Base-by-base conservation (phyloP, 2,329 filamentous ascomycete species). In the Chrysoporthe puriensis region DNA sequence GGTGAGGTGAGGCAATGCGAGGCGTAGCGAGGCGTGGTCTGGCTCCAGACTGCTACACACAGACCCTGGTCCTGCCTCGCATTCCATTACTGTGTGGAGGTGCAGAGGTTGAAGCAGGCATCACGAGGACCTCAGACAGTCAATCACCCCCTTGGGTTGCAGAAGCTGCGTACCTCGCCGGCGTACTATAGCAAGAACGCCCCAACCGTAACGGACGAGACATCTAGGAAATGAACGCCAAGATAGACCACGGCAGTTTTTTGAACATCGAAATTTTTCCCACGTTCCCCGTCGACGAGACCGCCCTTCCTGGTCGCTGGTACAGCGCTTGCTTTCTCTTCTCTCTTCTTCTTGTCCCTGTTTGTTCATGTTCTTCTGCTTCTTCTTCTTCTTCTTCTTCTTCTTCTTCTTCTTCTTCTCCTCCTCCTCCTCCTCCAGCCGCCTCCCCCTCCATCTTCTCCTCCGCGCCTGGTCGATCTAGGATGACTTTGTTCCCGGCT, bases 401-500 rank as follows among this genome's bases (percentile, higher is more conserved):
- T 40, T 40, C 9, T 40, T 40, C 36, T 40, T 40, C 36, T 40
- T 40, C 36, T 40, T 40, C 36, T 40, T 40, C 36, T 40, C 2
- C 36, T 40, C 4, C 36, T 40, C 2, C 36, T 40, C 36, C 36
- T 40, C 36, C 4, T 40, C 36, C 36, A 6, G 6, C 36, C 9
- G 36, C 5, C 36, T 40, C 26, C 9, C 5, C 13, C 21, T 4
- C 4, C 26, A 13, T 13, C 11, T 34, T 6, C 26, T 32, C 5
- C 50, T 32, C 21, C 6, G 21, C 50, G 21, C 34, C 50, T 16
- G 50, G 11, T 7, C 21, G 32, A 16, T 32, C 14, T 26, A 32
- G 57, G 57, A 60, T 60, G 34, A 26, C 36, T 32, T 43, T 43
- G 36, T 43, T 44, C 57, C 57, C 57, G 57, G 57, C 57, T 60